Base-by-base conservation (phyloP, 495 filamentous ascomycete species). In the Bathelium albidoporum region DNA sequence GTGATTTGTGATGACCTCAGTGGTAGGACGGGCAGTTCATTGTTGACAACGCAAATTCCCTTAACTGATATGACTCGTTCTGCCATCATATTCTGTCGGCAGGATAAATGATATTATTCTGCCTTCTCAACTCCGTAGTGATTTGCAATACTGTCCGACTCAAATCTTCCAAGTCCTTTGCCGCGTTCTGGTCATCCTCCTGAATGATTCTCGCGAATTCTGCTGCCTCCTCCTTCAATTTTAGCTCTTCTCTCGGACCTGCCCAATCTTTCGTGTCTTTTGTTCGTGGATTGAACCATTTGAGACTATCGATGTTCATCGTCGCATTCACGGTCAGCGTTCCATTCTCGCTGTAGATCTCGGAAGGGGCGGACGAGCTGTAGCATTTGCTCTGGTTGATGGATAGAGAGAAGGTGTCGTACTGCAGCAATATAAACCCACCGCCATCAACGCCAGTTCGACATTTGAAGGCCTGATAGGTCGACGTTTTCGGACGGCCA, bases 131-230 rank as follows among this genome's bases (percentile, higher is more conserved):
- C 44, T 71, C 67, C 64, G 68, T 62, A 53, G 71, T 73, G 20
- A 76, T 64, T 58, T 58, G 62, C 16, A 76, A 34, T 26, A 75
- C 73, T 7, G 59, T 69, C 63, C 62, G 63, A 60, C 67, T 71
- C 24, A 73, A 32, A 62, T 65, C 44, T 64, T 72, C 73, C 68
- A 71, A 62, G 66, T 69, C 64, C 44, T 49, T 62, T 14, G 65
- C 68, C 53, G 62, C 70, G 61, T 65, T 65, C 26, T 20, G 52
- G 63, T 76, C 74, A 61, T 59, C 59, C 43, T 70, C 66, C 59
- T 69, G 31, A 36, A 76, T 71, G n/a, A 76, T 72, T 61, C 72
- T 59, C 58, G 72, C 74, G 67, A 73, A 74, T 64, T 73, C 73
- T 26, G 45, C 64, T 29, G 72, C 72, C 68, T 76, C 74, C 64